Base-by-base conservation (phyloP, 2,329 filamentous ascomycete species). In the Pestalotiopsis fici region DNA sequence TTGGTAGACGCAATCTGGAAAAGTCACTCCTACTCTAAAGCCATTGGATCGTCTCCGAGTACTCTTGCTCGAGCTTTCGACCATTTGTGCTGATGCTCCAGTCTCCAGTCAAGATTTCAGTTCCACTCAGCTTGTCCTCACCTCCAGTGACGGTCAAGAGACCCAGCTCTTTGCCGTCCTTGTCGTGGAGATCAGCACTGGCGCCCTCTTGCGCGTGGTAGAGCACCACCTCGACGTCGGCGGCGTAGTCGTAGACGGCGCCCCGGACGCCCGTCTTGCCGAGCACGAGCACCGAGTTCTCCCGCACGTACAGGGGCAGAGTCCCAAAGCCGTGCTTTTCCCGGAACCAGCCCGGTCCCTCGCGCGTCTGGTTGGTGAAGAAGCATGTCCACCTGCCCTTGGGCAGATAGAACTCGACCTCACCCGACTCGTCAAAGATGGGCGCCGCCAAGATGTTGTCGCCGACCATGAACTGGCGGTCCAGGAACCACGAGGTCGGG, bases 401-500 rank as follows among this genome's bases (percentile, higher is more conserved):
- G 70, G 87, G 80, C 18, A 91, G 80, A 76, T 93, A 93, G 75
- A 92, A 91, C 66, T 90, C 87, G 0, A 90, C 90, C 43, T 85
- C 84, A 0, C 88, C 89, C 1, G 83, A 83, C 74, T 91, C 89
- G 5, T 91, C 91, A 74, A 94, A 94, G 4, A 95, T 88, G 21
- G 86, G 86, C 4, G 83, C 85, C 0, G 89, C 88, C 7, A 93
- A 79, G 39, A 93, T 77, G 63, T 83, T 85, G 18, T 85, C 83
- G 2, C 91, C 91, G n/a, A 93, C 81, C 87, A 93, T 91, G 78
- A 92, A 93, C 76, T 93, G 89, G 37, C 88, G 86, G 76, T 94
- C 91, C 59, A 92, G 82, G 64, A 82, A 84, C 86, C 90, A 93
- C 0, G 87, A 82, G 4, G 88, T 92, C n/a, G 86, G 85, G 72